These are phyloP conservation scores for Microdochium paspali DNA, from an alignment of 2,329 filamentous ascomycete genomes.

Conservation along the genomic window DNA sequence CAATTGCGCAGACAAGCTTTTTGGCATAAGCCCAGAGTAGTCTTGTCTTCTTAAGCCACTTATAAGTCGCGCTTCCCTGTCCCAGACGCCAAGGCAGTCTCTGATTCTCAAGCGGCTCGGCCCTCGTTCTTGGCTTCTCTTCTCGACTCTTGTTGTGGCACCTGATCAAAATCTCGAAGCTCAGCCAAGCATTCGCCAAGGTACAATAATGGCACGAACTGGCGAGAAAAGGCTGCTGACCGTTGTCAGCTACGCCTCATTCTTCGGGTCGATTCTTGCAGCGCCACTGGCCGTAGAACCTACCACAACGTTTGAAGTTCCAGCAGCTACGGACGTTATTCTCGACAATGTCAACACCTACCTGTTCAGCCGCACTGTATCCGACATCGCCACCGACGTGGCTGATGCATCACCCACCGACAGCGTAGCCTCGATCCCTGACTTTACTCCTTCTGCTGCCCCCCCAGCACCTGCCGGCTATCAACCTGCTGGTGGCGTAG, in stretches of 20 bases:
- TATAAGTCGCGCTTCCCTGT: too few species aligned
- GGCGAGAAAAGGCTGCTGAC: background rate
- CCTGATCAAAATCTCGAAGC: too few species aligned
- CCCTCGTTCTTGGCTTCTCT: too few species aligned
- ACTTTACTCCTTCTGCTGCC: background rate
- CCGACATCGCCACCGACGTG: background rate
- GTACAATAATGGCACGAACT: background rate
- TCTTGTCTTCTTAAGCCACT: too few species aligned
- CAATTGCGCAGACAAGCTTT: too few species aligned
- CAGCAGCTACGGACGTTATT: background rate
- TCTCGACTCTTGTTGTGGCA: background rate
- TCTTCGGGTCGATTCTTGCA: background rate
- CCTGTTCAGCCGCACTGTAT: background rate
- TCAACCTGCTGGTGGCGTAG: constrained; percentile 58
- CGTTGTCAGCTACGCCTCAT: background rate
- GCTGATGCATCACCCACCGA: background rate
- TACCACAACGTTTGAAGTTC: background rate
- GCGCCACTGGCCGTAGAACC: background rate
- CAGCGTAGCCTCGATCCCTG: background rate
- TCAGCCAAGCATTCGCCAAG: too few species aligned
- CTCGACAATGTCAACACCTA: background rate
- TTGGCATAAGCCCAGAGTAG: too few species aligned
- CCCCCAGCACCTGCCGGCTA: constrained; percentile 25
- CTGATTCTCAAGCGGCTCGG: too few species aligned
- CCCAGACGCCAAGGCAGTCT: too few species aligned